Conservation (phyloP, 495 filamentous ascomycete species). For the Neurospora discreta region DNA sequence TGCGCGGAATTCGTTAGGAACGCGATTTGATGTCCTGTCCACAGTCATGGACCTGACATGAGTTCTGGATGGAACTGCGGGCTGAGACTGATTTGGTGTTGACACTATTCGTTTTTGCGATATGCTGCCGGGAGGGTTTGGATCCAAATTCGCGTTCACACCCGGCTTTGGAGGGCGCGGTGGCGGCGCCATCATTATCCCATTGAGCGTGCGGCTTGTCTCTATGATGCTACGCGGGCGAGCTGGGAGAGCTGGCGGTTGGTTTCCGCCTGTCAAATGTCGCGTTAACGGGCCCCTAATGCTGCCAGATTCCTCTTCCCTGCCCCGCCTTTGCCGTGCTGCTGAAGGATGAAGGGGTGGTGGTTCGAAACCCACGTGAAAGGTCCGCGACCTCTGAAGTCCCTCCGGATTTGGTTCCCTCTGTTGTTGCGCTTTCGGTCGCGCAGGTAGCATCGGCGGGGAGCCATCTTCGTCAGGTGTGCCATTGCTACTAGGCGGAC, state of each 20-base stretch:
- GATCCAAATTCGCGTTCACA: constrained; percentile 21
- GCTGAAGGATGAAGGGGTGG: constrained; percentile 40
- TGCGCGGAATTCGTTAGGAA: constrained; percentile 24
- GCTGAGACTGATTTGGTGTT: constrained; percentile 35
- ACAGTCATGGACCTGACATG: constrained; percentile 42
- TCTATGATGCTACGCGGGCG: constrained; percentile 34
- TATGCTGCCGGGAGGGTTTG: constrained; percentile 13
- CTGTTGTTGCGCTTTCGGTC: constrained; percentile 20
- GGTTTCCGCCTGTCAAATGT: constrained; percentile 29
- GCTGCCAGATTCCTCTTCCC: constrained; percentile 29
- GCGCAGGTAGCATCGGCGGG: constrained; percentile 32
- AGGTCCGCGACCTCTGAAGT: constrained; percentile 15
- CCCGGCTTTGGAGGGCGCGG: constrained; percentile 36
- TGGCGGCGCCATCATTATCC: constrained; percentile 25
- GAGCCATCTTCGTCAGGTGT: constrained; percentile 38
- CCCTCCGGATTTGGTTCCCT: constrained; percentile 6
- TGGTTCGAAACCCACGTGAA: constrained; percentile 30
- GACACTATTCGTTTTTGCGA: constrained; percentile 42
- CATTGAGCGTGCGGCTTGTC: constrained; percentile 8
- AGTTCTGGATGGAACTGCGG: constrained; percentile 24
- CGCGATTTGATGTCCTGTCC: constrained; percentile 27
- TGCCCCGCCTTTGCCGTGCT: constrained; percentile 22
- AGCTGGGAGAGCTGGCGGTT: constrained; percentile 51
- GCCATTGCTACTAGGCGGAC: constrained; percentile 70
- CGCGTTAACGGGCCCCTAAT: constrained; percentile 18